These are phyloP conservation scores for Eudorina sp. DNA, from an alignment of 139 green algal genomes.

Conservation along the genomic window DNA sequence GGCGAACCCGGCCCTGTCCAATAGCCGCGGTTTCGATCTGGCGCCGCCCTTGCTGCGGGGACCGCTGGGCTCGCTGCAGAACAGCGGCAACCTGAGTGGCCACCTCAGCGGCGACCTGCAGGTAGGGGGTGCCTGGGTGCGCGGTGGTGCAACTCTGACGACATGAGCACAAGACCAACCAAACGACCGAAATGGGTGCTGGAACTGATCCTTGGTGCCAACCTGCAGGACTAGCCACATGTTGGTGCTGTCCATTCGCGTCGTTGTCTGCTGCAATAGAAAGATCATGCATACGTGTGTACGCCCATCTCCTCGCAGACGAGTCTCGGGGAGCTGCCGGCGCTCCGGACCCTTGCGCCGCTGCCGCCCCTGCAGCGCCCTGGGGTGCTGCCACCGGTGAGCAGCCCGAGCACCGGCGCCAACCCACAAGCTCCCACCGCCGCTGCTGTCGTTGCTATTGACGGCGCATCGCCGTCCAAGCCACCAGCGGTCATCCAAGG, in stretches of 20 bases:
- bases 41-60: conserved; percentile 11
- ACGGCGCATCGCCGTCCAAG: too few relatives aligned
- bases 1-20: neutral
- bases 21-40: conserved; percentile 17
- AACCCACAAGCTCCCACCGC: neutral
- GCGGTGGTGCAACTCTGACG: too few relatives aligned
- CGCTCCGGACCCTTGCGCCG: neutral
- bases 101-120: conserved; percentile 33
- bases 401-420: neutral
- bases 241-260: too few relatives aligned
- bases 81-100: conserved; percentile 32
- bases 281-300: too few relatives aligned
- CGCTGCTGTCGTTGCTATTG: too few relatives aligned
- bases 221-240: too few relatives aligned
- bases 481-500: too few relatives aligned
- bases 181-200: too few relatives aligned
- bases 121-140: neutral
- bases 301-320: neutral
- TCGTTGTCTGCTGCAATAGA: too few relatives aligned
- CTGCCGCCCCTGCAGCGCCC: neutral
- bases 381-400: neutral
- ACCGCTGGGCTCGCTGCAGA: neutral
- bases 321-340: neutral
- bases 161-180: too few relatives aligned
- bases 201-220: too few relatives aligned